These are phyloP conservation scores for Malbranchea cinnamomea DNA, from an alignment of 2,329 filamentous ascomycete species.

Conservation along the genomic window DNA sequence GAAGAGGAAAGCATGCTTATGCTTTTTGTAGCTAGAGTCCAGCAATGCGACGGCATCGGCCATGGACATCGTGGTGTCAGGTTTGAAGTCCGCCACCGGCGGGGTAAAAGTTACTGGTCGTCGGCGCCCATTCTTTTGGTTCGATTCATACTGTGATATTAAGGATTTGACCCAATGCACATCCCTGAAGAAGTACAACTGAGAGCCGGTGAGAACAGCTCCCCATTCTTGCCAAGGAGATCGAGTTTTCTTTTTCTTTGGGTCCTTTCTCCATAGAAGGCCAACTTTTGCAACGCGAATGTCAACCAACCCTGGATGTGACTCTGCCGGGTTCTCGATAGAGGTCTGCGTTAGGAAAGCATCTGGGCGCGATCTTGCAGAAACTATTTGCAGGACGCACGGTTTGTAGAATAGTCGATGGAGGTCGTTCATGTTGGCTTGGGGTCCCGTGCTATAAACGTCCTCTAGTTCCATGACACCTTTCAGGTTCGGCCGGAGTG, in stretches of 20 bases:
- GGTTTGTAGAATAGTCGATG: slow-evolving; percentile 85
- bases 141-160: slow-evolving; percentile 73
- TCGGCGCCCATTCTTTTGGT: slow-evolving; percentile 62
- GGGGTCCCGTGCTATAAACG: slow-evolving; percentile 75
- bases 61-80: slow-evolving; percentile 84
- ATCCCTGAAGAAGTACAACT: slow-evolving; percentile 93
- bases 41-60: slow-evolving; percentile 80
- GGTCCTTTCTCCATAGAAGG: slow-evolving; percentile 82
- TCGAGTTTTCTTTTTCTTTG: slow-evolving; percentile 82
- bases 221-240: slow-evolving; percentile 99
- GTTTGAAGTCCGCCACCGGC: slow-evolving; percentile 80
- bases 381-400: slow-evolving; percentile 86
- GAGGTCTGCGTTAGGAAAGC: slow-evolving; percentile 87
- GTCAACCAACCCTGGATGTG: slow-evolving; percentile 84
- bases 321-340: slow-evolving; percentile 68
- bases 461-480: slow-evolving; percentile 91
- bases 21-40: slow-evolving; percentile 74
- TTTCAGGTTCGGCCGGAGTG: slow-evolving; percentile 68
- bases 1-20: slow-evolving; percentile 90
- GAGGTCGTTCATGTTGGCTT: slow-evolving; percentile 63
- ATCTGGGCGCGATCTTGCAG: slow-evolving; percentile 79
- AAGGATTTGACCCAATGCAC: slow-evolving; percentile 81
- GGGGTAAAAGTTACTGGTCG: slow-evolving; percentile 80
- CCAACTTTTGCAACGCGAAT: slow-evolving; percentile 97
- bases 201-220: slow-evolving; percentile 86